Percentiles rank a stretch among this genome's conserved stretches.
These are phyloP conservation scores for Yamadazyma akitaensis DNA, from an alignment of 805 yeast genomes.

Conservation along the genomic window DNA sequence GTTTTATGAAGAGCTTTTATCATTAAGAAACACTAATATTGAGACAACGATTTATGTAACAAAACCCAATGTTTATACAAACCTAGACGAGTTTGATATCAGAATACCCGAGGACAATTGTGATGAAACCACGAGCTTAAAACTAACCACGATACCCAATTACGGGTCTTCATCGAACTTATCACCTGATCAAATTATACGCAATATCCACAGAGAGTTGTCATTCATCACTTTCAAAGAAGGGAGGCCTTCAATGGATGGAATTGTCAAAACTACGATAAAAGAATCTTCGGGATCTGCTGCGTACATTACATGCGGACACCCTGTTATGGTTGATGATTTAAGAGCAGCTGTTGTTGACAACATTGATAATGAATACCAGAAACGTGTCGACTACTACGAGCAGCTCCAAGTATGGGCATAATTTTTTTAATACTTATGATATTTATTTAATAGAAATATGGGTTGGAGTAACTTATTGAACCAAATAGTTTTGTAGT, in stretches of 20 bases:
- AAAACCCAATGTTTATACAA: conserved; percentile 34
- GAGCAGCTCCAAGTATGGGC: conserved; percentile 79
- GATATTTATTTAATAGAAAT: background rate
- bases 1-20: conserved; percentile 44
- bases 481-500: background rate
- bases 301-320: conserved; percentile 62
- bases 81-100: conserved; percentile 13
- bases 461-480: too few species aligned
- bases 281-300: conserved; percentile 39
- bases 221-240: conserved; percentile 36
- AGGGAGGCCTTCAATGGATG: conserved; percentile 48
- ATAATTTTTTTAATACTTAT: conserved; percentile 9
- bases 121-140: conserved; percentile 4
- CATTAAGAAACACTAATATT: conserved; percentile 23
- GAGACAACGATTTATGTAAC: conserved; percentile 28
- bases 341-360: conserved; percentile 48
- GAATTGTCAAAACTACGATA: conserved; percentile 34
- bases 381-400: conserved; percentile 61
- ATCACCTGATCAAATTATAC: conserved; percentile 6
- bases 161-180: conserved; percentile 3
- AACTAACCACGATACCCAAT: background rate
- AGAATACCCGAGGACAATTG: conserved; percentile 7
- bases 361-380: conserved; percentile 26
- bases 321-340: conserved; percentile 54
- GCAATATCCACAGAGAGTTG: conserved; percentile 18